Percentiles rank a stretch among this genome's conserved stretches.
Evolutionary conservation across 108 stramenopile species (phyloP).

Genomic region (Craspedostauros australis): DNA sequence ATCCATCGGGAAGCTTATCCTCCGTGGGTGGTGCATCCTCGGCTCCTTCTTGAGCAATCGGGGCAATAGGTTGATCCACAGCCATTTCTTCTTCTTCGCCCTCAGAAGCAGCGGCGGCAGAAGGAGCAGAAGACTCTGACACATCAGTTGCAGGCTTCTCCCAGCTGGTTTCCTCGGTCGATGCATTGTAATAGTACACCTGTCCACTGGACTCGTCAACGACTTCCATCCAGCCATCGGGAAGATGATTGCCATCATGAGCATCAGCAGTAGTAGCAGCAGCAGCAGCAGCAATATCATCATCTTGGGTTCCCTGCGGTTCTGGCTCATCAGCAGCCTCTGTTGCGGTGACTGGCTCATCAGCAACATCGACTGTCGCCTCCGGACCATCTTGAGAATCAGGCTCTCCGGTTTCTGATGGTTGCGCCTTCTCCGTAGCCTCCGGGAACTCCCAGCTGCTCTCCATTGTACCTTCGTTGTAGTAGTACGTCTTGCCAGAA

Average conservation of each 20-base stretch:
- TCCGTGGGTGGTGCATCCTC: no score
- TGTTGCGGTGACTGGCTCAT: neutral
- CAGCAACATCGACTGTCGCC: slow-evolving; percentile 34
- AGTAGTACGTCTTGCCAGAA: slow-evolving; percentile 16
- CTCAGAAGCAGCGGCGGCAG: no score
- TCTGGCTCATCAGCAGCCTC: neutral
- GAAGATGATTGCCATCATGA: neutral
- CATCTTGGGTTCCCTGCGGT: neutral
- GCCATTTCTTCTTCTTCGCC: neutral
- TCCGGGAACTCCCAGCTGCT: slow-evolving; percentile 22
- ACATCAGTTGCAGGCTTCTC: slow-evolving; percentile 15
- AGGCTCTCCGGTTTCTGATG: slow-evolving; percentile 30
- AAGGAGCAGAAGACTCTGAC: no score
- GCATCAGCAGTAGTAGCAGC: neutral
- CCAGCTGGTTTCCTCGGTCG: slow-evolving; percentile 44
- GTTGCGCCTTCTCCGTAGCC: slow-evolving; percentile 26
- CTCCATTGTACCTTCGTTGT: slow-evolving; percentile 9
- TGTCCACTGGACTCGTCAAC: slow-evolving; percentile 27
- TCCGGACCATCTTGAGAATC: slow-evolving; percentile 21
- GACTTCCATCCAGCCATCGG: slow-evolving; percentile 42
- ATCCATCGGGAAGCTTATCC: slow-evolving; percentile 5
- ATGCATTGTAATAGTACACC: slow-evolving; percentile 47
- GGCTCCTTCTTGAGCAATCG: no score
- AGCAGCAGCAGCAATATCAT: neutral
- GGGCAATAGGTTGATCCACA: no score